Base-by-base conservation (phyloP, 2,329 filamentous ascomycete genomes). In the Macroventuria anomochaeta region DNA sequence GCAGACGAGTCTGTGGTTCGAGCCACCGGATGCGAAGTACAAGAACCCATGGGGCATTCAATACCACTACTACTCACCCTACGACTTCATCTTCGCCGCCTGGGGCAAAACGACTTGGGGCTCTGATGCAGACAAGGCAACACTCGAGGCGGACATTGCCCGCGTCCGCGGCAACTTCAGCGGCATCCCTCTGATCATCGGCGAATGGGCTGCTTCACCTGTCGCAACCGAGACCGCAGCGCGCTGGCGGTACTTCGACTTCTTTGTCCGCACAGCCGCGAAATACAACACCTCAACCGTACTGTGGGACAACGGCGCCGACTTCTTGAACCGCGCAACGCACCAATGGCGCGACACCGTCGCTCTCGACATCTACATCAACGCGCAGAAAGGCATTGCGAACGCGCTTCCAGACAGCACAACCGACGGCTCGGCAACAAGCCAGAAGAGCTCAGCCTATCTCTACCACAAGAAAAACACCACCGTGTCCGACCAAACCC, bases 71-170 rank as follows among this genome's bases (percentile, higher is more conserved):
- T 87, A 86, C 70, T 79, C 77, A 7, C 83, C 82, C 10, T 84
- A 73, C 36, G 70, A 73, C 50, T 77, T 72, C 61, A 72, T 77
- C 57, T 79, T 75, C 57, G 56, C 57, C 15, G 71, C 70, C 11
- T 86, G 83, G 83, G 84, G 84, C 20, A 84, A 83, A 64, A 85
- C 84, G 0, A 82, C 80, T 42, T 85, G 83, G 83, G 83, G 84
- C 20, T 82, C 80, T 2, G 80, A 79, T 17, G 74, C 75, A 0
- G 83, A 86, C 63, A 82, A 83, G 62, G 71, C 77, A 2, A 40
- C 76, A 2, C 67, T 86, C 6, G 74, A 78, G 32, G 68, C 75
- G 5, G 84, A 86, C 48, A 76, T 87, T 26, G 68, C 76, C 17
- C 72, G 77, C 29, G 77, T 85, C 7, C 76, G 82, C 1, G 75